Conservation (phyloP, 192 early-diverging fungal species). For the Neocallimastix lanati region DNA sequence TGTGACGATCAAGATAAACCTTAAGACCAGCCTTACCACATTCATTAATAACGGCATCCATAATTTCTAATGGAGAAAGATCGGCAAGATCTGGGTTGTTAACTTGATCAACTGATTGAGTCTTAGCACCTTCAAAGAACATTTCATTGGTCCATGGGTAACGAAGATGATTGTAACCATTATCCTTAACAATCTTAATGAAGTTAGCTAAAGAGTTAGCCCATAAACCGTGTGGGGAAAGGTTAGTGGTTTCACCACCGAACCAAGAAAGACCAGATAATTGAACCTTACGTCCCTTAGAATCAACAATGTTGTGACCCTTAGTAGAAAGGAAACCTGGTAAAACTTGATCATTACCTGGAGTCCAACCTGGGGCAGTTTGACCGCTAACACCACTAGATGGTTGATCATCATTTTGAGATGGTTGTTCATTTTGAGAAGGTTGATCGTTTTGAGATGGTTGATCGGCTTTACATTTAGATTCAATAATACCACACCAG, state of each 20-base stretch:
- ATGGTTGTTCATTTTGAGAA: no score
- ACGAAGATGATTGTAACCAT: no score
- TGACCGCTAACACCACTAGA: no score
- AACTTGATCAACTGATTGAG: slow-evolving; percentile 5
- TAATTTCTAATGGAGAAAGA: slow-evolving; percentile 5
- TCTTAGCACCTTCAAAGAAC: background rate
- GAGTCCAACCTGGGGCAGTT: background rate
- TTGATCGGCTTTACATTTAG: background rate
- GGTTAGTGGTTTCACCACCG: no score
- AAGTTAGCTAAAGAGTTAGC: background rate
- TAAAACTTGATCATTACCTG: no score
- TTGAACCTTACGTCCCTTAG: slow-evolving; percentile 5
- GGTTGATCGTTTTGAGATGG: background rate
- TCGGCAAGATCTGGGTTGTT: slow-evolving; percentile 10
- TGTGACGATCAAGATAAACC: no score
- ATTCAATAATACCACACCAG: no score
- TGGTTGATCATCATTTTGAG: background rate
- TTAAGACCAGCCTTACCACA: no score
- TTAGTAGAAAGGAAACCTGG: background rate
- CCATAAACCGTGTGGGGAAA: no score
- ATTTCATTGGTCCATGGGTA: no score
- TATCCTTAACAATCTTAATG: no score
- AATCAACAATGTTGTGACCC: slow-evolving; percentile 4
- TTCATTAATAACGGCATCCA: slow-evolving; percentile 12
- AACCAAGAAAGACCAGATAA: no score